Evolutionary conservation across 495 filamentous ascomycete genomes (phyloP).

Genomic region (Hypoxylon lienhwacheense): DNA sequence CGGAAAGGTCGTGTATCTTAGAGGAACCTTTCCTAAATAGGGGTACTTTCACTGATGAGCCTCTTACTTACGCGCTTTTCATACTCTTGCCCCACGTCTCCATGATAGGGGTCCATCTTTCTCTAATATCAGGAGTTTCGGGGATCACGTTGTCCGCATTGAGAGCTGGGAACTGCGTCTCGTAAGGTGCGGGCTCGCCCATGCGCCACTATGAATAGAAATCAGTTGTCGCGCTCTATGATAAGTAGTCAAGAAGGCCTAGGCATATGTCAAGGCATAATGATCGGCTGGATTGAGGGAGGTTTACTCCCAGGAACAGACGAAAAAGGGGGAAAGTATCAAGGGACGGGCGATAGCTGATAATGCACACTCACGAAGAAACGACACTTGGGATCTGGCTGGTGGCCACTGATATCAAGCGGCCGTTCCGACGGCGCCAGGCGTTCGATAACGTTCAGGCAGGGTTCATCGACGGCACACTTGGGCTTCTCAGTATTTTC

Average conservation of each 20-base stretch:
- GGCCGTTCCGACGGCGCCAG: slow-evolving; percentile 51
- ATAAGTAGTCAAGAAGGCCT: too few species aligned
- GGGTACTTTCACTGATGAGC: too few species aligned
- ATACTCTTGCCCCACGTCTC: slow-evolving; percentile 53
- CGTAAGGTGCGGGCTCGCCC: slow-evolving; percentile 49
- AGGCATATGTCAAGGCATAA: too few species aligned
- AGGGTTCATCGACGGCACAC: slow-evolving; percentile 57
- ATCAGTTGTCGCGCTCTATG: too few species aligned
- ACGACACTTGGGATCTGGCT: slow-evolving; percentile 53
- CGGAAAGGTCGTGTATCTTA: background rate
- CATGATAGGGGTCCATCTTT: slow-evolving; percentile 50
- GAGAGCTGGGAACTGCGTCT: slow-evolving; percentile 49
- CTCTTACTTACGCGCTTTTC: slow-evolving; percentile 53
- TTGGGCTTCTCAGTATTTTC: slow-evolving; percentile 59
- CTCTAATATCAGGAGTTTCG: slow-evolving; percentile 44
- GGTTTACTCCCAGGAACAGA: background rate
- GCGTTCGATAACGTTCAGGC: slow-evolving; percentile 50
- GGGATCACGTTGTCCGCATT: slow-evolving; percentile 51
- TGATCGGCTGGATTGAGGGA: too few species aligned
- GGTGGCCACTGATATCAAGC: slow-evolving; percentile 49
- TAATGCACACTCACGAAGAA: slow-evolving; percentile 45
- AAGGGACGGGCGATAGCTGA: too few species aligned
- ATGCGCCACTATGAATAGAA: slow-evolving; percentile 47
- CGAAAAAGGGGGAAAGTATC: background rate
- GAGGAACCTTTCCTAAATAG: background rate